A percentile compares a stretch with the other conserved stretches of the same genome.
These are phyloP conservation scores for Leishmania martiniquensis DNA, from an alignment of 208 protist genomes.

Conservation along the genomic window DNA sequence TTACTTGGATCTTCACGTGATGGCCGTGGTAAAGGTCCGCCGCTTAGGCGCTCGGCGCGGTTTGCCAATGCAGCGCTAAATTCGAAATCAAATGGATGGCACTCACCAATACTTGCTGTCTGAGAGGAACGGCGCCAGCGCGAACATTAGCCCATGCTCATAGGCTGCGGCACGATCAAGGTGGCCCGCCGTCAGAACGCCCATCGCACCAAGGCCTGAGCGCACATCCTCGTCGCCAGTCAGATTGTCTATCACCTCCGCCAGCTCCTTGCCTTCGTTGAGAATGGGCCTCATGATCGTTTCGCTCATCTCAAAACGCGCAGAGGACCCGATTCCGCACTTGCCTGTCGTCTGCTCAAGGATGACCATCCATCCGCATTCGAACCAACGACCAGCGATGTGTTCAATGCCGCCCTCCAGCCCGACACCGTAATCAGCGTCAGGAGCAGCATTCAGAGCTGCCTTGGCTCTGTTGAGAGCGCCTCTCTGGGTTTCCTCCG, in stretches of 20 bases:
- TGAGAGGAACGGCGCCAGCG: conserved; percentile 81
- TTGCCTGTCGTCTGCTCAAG: conserved; percentile 55
- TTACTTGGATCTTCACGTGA: background rate
- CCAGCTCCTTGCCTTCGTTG: conserved; percentile 73
- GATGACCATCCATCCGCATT: conserved; percentile 85
- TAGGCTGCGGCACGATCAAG: conserved; percentile 67
- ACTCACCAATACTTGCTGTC: conserved; percentile 67
- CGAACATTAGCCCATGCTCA: conserved; percentile 79
- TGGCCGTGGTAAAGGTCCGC: background rate
- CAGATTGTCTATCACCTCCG: conserved; percentile 79
- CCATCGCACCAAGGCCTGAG: conserved; percentile 83
- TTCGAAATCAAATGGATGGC: background rate
- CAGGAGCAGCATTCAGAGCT: conserved; percentile 45
- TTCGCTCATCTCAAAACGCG: conserved; percentile 81
- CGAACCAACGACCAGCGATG: conserved; percentile 72
- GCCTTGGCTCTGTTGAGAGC: conserved; percentile 52
- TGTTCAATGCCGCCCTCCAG: conserved; percentile 78
- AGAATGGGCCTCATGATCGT: conserved; percentile 72
- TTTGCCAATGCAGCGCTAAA: background rate
- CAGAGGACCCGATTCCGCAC: conserved; percentile 68
- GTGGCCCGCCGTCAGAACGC: conserved; percentile 71
- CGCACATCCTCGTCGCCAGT: conserved; percentile 75
- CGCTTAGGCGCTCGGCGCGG: background rate
- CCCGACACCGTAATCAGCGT: conserved; percentile 75
- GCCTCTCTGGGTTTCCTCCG: conserved; percentile 69